Conservation (phyloP, 2,329 filamentous ascomycete species). For the Trichoderma semiorbis region DNA sequence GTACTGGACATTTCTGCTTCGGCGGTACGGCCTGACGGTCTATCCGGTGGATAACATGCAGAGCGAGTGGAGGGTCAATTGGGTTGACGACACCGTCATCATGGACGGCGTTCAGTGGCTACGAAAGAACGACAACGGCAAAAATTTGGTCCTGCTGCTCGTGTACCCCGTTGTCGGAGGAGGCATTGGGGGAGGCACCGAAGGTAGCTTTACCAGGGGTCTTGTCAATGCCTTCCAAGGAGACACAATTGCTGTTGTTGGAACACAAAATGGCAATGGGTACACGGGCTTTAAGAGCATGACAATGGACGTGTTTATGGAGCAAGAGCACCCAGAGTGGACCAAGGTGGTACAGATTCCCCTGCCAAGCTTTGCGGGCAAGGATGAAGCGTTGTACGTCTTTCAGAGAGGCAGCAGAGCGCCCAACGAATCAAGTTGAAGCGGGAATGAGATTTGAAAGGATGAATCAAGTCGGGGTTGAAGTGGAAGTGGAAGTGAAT, state of each 20-base stretch:
- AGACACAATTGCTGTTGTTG: constrained; percentile 65
- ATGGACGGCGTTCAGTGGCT: constrained; percentile 60
- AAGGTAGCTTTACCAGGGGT: constrained; percentile 61
- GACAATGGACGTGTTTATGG: constrained; percentile 66
- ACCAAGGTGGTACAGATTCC: constrained; percentile 60
- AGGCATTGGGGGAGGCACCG: constrained; percentile 60
- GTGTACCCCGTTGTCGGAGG: constrained; percentile 70
- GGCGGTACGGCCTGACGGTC: constrained; percentile 53
- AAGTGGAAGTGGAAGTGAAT: background rate
- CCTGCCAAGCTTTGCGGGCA: constrained; percentile 70
- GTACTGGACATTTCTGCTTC: constrained; percentile 72
- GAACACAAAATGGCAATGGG: constrained; percentile 71
- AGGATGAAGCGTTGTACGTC: constrained; percentile 71
- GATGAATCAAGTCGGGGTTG: background rate
- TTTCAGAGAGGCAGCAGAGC: constrained; percentile 51
- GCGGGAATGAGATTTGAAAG: background rate
- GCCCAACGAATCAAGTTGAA: constrained; percentile 19
- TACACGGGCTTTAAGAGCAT: constrained; percentile 66
- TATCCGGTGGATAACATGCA: constrained; percentile 64
- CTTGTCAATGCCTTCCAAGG: constrained; percentile 60
- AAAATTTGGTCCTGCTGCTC: constrained; percentile 59
- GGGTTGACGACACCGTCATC: constrained; percentile 64
- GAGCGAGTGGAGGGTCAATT: constrained; percentile 64
- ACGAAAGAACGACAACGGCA: constrained; percentile 44
- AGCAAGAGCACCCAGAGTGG: constrained; percentile 54